phyloP scores from a whole-genome alignment of 179 eudicot species.

The Drosera spatulata region DNA sequence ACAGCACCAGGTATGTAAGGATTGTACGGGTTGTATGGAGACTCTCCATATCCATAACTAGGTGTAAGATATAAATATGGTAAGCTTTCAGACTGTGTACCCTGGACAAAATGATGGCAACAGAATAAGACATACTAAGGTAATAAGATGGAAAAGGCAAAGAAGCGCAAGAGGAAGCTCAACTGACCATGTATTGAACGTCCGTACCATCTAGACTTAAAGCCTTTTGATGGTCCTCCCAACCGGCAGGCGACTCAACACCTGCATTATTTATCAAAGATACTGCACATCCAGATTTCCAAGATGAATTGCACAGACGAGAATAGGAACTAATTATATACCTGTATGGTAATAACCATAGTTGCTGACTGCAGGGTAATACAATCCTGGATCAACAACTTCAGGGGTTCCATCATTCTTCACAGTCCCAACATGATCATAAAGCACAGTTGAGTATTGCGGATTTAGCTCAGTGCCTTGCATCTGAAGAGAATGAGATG shows the following conservation, averaged over 20 bases:
- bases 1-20: slow-evolving; percentile 96
- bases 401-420: slow-evolving; percentile 55
- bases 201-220: slow-evolving; percentile 84
- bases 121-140: neutral
- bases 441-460: slow-evolving; percentile 25
- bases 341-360: slow-evolving; percentile 92
- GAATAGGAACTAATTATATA: slow-evolving; percentile 1
- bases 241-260: slow-evolving; percentile 57
- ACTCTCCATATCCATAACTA: slow-evolving; percentile 74
- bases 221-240: slow-evolving; percentile 73
- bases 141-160: neutral
- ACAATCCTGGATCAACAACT: slow-evolving; percentile 60
- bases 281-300: too few relatives aligned
- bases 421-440: slow-evolving; percentile 50
- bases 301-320: too few relatives aligned
- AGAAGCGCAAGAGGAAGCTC: neutral
- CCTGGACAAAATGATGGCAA: slow-evolving; percentile 32
- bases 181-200: slow-evolving; percentile 42
- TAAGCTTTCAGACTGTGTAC: slow-evolving; percentile 57
- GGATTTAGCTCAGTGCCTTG: slow-evolving; percentile 42
- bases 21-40: slow-evolving; percentile 87
- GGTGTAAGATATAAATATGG: slow-evolving; percentile 79
- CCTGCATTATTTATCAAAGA: slow-evolving; percentile 21
- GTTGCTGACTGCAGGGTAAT: slow-evolving; percentile 63
- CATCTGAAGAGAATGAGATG: slow-evolving; percentile 29